Base-by-base conservation (phyloP, 306 rosid genomes). In the Datisca glomerata region DNA sequence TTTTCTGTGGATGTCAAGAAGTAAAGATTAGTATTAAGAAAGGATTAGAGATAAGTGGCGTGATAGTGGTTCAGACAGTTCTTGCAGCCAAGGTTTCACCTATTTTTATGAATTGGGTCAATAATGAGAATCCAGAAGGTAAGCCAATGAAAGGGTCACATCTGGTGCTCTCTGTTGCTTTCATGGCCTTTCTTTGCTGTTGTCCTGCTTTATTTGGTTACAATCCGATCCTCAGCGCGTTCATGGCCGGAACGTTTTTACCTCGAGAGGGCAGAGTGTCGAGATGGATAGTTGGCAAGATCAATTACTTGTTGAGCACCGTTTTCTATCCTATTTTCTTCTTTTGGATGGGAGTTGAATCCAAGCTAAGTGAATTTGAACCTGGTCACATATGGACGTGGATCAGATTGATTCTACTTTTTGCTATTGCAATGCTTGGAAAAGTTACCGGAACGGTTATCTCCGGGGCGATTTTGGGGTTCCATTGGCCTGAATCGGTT, bases 41-140 rank as follows among this genome's bases (percentile, higher is more conserved):
- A 14, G 24, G 52, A 1, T 6, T 77, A 2, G 22, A 37, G 11
- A 66, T 80, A 80, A 41, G 43, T 2, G 0, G 18, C 24, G 68
- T 70, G 5, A 48, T 89, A 24, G 0, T 72, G 16, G 46, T 48
- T n/a, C 93, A 77, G 61, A 33, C 71, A 5, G 1, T 73, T 21
- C 25, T 84, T 28, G 47, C 93, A 2, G 91, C 81, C 4, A 16
- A 32, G 32, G 64, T 80, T 29, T 77, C 98, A 0, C 98, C 98
- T 0, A 1, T 78, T 14, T 55, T 84, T 19, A 70, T 89, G 78
- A 73, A 46, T 4, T 89, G 95, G 98, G 91, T 84, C 32, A 75
- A 89, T 63, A 80, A 80, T 13, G 98, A 89, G 47, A 89, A 84
- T 34, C 98, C 98, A 0, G 84, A 84, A 57, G 98, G 98, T 14